A percentile compares a stretch with the other conserved stretches of the same genome.
phyloP scores from a whole-genome alignment of 2,329 filamentous ascomycete species.

The Neoscytalidium dimidiatum region DNA sequence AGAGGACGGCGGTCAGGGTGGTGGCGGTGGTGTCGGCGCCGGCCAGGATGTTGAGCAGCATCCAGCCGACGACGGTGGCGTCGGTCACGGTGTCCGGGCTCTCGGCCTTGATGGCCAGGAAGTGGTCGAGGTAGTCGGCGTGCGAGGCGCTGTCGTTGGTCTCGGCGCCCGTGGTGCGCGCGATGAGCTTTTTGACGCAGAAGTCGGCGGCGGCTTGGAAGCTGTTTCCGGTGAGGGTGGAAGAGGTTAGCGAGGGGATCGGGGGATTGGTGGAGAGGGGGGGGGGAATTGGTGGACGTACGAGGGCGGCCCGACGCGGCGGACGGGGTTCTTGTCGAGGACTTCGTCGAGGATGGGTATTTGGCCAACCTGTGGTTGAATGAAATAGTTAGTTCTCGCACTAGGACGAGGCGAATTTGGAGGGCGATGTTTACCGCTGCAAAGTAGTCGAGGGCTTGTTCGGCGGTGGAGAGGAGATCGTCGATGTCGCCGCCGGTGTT shows the following conservation, averaged over 20 bases:
- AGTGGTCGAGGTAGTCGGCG: conserved; percentile 27
- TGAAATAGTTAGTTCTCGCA: not conserved
- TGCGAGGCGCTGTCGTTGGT: conserved; percentile 21
- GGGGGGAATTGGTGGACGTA: not conserved
- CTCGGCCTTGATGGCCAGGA: conserved; percentile 24
- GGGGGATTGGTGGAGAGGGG: not conserved
- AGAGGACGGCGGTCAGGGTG: conserved; percentile 33
- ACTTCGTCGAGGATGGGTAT: conserved; percentile 31
- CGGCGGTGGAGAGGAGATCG: conserved; percentile 25
- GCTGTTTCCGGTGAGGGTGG: not conserved
- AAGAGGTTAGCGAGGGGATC: not conserved
- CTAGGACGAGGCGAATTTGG: not conserved
- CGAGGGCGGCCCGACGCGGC: conserved; percentile 24
- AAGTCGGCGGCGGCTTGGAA: conserved; percentile 25
- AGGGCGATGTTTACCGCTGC: conserved; percentile 23
- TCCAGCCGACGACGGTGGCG: conserved; percentile 34
- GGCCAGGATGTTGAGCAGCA: conserved; percentile 37
- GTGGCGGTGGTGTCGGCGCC: conserved; percentile 39
- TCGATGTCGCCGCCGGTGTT: conserved; percentile 13
- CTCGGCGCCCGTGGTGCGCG: conserved; percentile 22
- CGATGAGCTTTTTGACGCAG: conserved; percentile 25
- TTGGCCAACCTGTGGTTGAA: conserved; percentile 28
- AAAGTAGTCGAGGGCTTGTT: conserved; percentile 26
- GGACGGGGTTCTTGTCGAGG: conserved; percentile 27
- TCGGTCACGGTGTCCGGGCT: conserved; percentile 27